Evolutionary conservation across 2,329 filamentous ascomycete species (phyloP).

Genomic region (Didymellaceae sp.): DNA sequence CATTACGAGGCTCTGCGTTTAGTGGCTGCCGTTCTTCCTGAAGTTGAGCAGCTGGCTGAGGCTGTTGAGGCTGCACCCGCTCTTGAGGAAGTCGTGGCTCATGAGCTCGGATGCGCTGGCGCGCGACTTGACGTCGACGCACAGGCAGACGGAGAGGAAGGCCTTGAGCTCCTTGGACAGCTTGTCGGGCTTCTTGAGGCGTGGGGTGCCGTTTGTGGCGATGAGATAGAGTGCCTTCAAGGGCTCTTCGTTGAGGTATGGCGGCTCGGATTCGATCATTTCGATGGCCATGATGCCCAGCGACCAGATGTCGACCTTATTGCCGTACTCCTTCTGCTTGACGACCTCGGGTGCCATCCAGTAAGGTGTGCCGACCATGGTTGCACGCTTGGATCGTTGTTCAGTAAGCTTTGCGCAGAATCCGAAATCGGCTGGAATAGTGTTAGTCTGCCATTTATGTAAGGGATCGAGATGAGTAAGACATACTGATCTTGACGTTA

Average conservation of each 20-base stretch:
- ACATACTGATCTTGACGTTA: conserved; percentile 96
- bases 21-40: conserved; percentile 69
- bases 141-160: conserved; percentile 94
- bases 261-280: conserved; percentile 98
- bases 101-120: conserved; percentile 90
- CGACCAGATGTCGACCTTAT: conserved; percentile 99
- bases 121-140: conserved; percentile 93
- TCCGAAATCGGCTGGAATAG: conserved; percentile 85
- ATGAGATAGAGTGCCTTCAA: conserved; percentile 97
- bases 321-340: conserved; percentile 98
- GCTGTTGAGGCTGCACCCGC: conserved; percentile 82
- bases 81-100: conserved; percentile 91
- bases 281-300: conserved; percentile 99
- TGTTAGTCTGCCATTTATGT: conserved; percentile 14
- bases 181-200: conserved; percentile 97
- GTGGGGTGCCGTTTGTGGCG: conserved; percentile 94
- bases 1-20: conserved; percentile 22
- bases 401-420: conserved; percentile 99
- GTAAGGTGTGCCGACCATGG: conserved; percentile 98
- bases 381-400: conserved; percentile 94
- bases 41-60: conserved; percentile 88
- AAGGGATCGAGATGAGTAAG: neutral
- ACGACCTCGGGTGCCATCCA: conserved; percentile 99
- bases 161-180: conserved; percentile 97
- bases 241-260: conserved; percentile 96